phyloP scores from a whole-genome alignment of 371 early-diverging fungal genomes.

The Mucor lusitanicus region DNA sequence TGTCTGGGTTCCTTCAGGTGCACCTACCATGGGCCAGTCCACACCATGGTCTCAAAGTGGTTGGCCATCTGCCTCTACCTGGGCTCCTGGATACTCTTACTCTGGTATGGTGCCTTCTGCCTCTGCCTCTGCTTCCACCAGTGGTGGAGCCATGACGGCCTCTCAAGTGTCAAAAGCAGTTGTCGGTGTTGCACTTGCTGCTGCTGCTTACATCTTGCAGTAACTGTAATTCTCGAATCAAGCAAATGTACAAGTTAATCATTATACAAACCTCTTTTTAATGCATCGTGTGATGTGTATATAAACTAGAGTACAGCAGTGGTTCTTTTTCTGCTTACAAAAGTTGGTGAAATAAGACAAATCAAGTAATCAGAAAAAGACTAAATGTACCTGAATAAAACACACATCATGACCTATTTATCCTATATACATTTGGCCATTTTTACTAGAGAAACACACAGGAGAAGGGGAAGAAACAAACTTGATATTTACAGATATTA shows the following conservation, averaged over 20 bases:
- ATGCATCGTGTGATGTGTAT: neutral
- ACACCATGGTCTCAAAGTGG: neutral
- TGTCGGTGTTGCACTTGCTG: constrained; percentile 1
- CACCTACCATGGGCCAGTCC: neutral
- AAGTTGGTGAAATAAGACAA: neutral
- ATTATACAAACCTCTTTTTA: neutral
- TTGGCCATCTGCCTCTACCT: neutral
- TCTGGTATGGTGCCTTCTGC: neutral
- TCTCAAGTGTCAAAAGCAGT: constrained; percentile 6
- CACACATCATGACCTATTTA: neutral
- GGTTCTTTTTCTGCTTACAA: neutral
- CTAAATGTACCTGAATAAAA: neutral
- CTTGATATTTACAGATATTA: neutral
- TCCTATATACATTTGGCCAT: neutral
- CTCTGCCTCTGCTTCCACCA: constrained; percentile 4
- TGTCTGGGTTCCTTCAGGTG: neutral
- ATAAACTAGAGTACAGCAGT: neutral
- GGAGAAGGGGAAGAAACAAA: neutral
- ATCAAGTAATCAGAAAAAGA: neutral
- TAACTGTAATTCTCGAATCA: neutral
- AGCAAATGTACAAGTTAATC: neutral
- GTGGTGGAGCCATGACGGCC: neutral
- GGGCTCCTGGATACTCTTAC: neutral
- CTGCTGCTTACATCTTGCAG: constrained; percentile 6
- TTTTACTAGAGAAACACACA: neutral